Base-by-base conservation (phyloP, 176 grass and related monocot genomes). In the Saccharum spontaneum region DNA sequence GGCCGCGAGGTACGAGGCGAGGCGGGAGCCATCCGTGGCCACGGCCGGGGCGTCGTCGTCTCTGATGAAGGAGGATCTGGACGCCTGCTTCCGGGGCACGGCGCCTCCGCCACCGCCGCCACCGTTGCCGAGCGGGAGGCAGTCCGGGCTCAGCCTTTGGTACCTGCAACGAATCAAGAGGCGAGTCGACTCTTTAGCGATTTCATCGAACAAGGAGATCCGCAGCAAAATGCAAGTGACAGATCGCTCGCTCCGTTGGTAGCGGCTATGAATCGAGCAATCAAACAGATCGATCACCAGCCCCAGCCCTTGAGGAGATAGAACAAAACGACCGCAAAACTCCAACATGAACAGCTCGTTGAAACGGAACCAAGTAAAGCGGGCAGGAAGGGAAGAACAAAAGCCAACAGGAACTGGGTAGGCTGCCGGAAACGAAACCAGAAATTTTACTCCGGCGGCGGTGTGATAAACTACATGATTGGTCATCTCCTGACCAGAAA, bases 131-230 rank as follows among this genome's bases (percentile, higher is more conserved):
- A 97, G 92, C 20, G 88, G 92, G 24, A 92, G 88, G 86, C 88
- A 90, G 84, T 97, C 94, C 33, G 90, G 88, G 80, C 92, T 97
- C 4, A 94, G 84, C 87, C 88, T 87, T 74, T 92, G 94, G 92
- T 92, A 97, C 91, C 92, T 97, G 90, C 55, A 37, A 24, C 39
- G 38, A 76, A 82, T 28, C 52, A 17, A 43, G n/a, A 39, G 49
- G 10, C 18, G 4, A 18, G 9, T 18, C 40, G n/a, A 12, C 8
- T 49, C 16, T 43, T 91, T 75, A 91, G 64, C 20, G 49, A 84
- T 81, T 63, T 79, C 76, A 30, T 52, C 61, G 8, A 16, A 52
- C 69, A 8, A 69, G 33, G 50, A 74, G 83, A 94, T 88, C 81
- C 82, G 16, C 41, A 77, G 57, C 76, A 50, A 38, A 94, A 91